A percentile compares a stretch with the other conserved stretches of the same genome.
These are phyloP conservation scores for Penicillium sp. DNA, from an alignment of 2,329 filamentous ascomycete genomes.

Conservation along the genomic window DNA sequence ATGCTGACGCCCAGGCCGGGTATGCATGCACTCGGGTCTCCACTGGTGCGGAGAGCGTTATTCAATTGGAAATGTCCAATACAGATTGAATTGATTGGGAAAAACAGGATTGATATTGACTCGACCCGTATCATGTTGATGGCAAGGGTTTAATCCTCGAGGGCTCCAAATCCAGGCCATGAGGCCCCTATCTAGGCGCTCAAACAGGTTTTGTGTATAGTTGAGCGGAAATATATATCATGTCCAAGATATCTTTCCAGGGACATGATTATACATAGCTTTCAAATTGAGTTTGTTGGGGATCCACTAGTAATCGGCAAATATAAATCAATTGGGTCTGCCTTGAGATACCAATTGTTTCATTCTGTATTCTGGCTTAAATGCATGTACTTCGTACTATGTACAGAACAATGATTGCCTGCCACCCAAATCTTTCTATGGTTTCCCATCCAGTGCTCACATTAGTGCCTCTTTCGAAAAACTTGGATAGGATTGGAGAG, in stretches of 20 bases:
- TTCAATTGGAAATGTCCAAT: neutral
- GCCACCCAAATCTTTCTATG: neutral
- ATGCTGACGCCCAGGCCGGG: neutral
- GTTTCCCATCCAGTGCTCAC: neutral
- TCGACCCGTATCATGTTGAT: neutral
- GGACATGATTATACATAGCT: no score
- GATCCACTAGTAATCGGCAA: no score
- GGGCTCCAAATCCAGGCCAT: neutral
- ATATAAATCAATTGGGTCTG: no score
- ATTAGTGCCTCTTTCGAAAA: neutral
- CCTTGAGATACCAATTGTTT: no score
- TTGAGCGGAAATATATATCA: no score
- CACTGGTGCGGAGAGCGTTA: slow-evolving; percentile 9
- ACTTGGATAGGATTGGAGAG: neutral
- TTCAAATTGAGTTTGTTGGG: no score
- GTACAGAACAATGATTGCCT: neutral
- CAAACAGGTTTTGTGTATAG: no score
- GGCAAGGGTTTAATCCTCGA: neutral
- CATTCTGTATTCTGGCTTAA: no score
- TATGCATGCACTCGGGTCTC: slow-evolving; percentile 8
- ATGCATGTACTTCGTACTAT: no score
- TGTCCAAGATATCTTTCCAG: no score
- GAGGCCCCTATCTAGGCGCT: neutral
- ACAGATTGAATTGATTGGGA: neutral
- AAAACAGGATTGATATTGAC: neutral